phyloP scores from a whole-genome alignment of 768 basidiomycete species.

The Sutorius australiensis region DNA sequence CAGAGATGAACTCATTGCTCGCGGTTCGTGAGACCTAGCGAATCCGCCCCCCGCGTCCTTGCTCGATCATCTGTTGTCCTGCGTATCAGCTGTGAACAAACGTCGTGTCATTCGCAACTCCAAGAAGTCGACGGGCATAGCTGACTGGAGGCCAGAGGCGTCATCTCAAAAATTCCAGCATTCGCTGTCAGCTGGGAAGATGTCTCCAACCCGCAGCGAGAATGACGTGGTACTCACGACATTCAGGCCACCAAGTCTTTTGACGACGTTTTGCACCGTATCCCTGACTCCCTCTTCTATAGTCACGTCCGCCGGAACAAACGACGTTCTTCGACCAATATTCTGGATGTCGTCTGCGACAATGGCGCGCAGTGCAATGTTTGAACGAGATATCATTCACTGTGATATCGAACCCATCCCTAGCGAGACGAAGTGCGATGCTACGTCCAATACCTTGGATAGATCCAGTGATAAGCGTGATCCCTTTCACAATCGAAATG shows the following conservation, averaged over 20 bases:
- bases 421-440: not conserved
- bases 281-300: slow-evolving; percentile 38
- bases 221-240: slow-evolving; percentile 33
- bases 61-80: slow-evolving; percentile 36
- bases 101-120: not conserved
- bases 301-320: slow-evolving; percentile 37
- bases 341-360: not conserved
- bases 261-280: slow-evolving; percentile 33
- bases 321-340: slow-evolving; percentile 10
- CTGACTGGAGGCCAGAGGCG: not conserved
- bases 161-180: slow-evolving; percentile 2
- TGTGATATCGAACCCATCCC: not conserved
- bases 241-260: slow-evolving; percentile 40
- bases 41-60: slow-evolving; percentile 29
- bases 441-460: not conserved
- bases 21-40: slow-evolving; percentile 33
- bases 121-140: too few relatives aligned
- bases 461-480: not conserved
- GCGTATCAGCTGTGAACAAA: slow-evolving; percentile 31
- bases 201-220: too few relatives aligned
- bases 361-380: not conserved
- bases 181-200: slow-evolving; percentile 17
- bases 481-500: not conserved
- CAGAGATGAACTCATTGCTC: slow-evolving; percentile 19
- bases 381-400: not conserved